Evolutionary conservation across 176 grass and related monocot genomes (phyloP), one percentile per base, ranked within the genome.

Genomic region (Phragmites australis): DNA sequence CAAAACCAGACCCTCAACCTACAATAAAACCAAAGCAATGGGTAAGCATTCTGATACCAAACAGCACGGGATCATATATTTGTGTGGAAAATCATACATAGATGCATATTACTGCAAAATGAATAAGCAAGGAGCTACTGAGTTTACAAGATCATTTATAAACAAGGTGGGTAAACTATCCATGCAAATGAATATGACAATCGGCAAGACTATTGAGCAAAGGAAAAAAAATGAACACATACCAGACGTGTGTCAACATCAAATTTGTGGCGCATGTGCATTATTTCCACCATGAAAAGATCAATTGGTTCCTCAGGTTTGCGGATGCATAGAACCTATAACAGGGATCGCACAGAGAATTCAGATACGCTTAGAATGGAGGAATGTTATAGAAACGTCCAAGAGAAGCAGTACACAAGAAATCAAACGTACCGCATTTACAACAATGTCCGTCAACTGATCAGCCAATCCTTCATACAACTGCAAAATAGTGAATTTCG

Each of bases 241-340:
- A 99, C 96, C 85, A 99, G 82, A 13, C 90, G 88, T 50, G 96
- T 99, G 81, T 99, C 92, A 45, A 99, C 86, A 64, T 99, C 96
- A 14, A 99, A 99, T 78, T 99, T 95, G 81, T 99, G 96, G 26
- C 92, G 90, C 96, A 99, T 99, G 72, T 99, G 92, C 96, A 99
- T 99, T 91, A 95, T 99, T 85, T 99, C 96, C 59, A 99, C 96
- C 96, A 95, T 99, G 65, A 99, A 99, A 58, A 99, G 88, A 93
- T 99, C 96, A 60, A 95, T 93, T 18, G 92, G 90, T 44, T 99
- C 88, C 54, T 95, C 88, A 12, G 75, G 78, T 85, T 79, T 89
- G 50, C 81, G 74, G 86, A 99, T 84, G 62, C 96, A 99, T 22
- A 99, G 84, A 37, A 99, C 92, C 96, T 99, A 73, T 44, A 56